These are phyloP conservation scores for Cyberlindnera samutprakarnensis DNA, from an alignment of 805 yeast species.

Conservation along the genomic window DNA sequence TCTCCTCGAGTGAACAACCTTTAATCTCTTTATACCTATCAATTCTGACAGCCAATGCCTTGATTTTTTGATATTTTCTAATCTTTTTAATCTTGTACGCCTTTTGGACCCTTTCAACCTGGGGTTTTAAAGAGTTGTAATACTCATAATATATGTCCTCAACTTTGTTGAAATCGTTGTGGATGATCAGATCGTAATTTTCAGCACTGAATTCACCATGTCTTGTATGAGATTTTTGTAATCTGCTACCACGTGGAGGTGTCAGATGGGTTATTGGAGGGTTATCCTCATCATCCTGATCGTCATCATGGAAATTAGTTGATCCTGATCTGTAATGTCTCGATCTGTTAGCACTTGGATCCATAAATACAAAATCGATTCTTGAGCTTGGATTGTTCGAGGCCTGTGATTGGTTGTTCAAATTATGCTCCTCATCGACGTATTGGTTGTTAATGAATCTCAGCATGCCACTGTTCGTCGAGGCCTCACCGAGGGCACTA, in stretches of 20 bases:
- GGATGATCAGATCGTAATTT: constrained; percentile 29
- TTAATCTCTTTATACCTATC: constrained; percentile 25
- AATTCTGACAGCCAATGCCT: constrained; percentile 28
- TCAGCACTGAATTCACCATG: constrained; percentile 42
- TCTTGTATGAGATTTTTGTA: constrained; percentile 18
- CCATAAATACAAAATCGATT: constrained; percentile 24
- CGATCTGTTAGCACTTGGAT: constrained; percentile 20
- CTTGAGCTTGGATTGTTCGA: constrained; percentile 14
- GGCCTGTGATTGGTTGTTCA: constrained; percentile 8
- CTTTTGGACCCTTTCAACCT: constrained; percentile 28
- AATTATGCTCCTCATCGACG: constrained; percentile 21
- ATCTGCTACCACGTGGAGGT: constrained; percentile 16
- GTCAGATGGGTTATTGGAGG: constrained; percentile 14
- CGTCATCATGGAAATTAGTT: constrained; percentile 9
- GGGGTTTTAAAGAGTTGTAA: constrained; percentile 24
- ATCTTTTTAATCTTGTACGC: constrained; percentile 28
- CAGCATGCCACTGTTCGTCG: constrained; percentile 18
- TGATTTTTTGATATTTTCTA: constrained; percentile 30
- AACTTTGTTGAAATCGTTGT: constrained; percentile 26
- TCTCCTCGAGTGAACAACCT: constrained; percentile 21
- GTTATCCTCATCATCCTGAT: constrained; percentile 14
- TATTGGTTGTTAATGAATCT: constrained; percentile 25
- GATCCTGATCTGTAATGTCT: constrained; percentile 19
- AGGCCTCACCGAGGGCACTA: constrained; percentile 12
- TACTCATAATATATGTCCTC: constrained; percentile 24